Evolutionary conservation across 805 yeast genomes (phyloP).

Genomic region (Candida boleticola): DNA sequence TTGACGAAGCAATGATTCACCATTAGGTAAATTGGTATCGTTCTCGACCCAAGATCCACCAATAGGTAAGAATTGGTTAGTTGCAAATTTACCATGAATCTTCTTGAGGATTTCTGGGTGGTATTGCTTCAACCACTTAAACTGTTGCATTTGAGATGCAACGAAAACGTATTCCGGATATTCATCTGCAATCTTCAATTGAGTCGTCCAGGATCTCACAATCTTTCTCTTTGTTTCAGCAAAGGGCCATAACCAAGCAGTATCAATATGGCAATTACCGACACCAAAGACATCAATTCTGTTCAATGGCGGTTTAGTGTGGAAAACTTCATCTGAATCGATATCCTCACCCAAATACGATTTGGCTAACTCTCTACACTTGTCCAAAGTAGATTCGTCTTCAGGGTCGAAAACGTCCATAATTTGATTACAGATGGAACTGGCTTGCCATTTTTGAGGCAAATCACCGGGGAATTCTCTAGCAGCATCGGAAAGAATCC

Average conservation of each 20-base stretch:
- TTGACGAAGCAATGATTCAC: conserved; percentile 88
- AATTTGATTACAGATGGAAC: conserved; percentile 74
- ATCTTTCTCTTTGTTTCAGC: conserved; percentile 93
- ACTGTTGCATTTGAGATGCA: conserved; percentile 96
- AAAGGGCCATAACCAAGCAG: conserved; percentile 99
- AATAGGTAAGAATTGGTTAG: conserved; percentile 79
- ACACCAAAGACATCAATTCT: conserved; percentile 70
- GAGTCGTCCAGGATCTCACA: conserved; percentile 95
- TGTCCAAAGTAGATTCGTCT: conserved; percentile 53
- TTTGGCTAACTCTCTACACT: conserved; percentile 66
- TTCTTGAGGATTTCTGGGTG: conserved; percentile 77
- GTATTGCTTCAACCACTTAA: conserved; percentile 83
- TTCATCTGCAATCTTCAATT: conserved; percentile 74
- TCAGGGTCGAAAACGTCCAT: conserved; percentile 80
- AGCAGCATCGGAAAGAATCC: conserved; percentile 89
- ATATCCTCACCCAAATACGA: conserved; percentile 62
- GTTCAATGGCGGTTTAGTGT: conserved; percentile 33
- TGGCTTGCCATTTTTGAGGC: conserved; percentile 84
- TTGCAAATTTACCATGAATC: conserved; percentile 62
- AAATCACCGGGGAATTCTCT: conserved; percentile 73
- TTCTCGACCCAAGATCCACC: conserved; percentile 99
- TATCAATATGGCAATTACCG: conserved; percentile 96
- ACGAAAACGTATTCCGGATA: conserved; percentile 94
- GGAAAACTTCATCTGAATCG: conserved; percentile 64
- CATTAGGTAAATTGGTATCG: conserved; percentile 93